phyloP scores from a whole-genome alignment of 345 rosid species.

The Eucalyptus caleyi region DNA sequence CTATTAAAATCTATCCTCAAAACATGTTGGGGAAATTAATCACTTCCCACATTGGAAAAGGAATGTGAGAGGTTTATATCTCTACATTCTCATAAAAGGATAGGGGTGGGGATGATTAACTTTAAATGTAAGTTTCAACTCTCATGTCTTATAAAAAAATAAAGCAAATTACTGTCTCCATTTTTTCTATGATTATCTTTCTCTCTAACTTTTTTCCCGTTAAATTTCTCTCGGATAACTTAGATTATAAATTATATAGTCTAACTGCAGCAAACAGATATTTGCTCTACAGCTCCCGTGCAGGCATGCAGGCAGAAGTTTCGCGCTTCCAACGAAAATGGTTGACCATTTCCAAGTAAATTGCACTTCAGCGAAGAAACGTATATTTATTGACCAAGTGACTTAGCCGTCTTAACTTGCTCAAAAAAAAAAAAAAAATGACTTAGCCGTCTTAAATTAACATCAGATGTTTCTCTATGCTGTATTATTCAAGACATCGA shows the following conservation, averaged over 20 bases:
- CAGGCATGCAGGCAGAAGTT: neutral
- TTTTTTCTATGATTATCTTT: neutral
- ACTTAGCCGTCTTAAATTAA: neutral
- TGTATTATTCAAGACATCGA: neutral
- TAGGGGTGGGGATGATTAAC: no score
- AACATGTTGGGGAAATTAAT: neutral
- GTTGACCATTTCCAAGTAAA: neutral
- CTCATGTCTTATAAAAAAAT: no score
- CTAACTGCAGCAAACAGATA: neutral
- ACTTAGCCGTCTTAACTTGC: neutral
- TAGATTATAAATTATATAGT: neutral
- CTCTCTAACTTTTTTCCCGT: neutral
- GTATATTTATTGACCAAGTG: neutral
- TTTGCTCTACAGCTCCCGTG: neutral
- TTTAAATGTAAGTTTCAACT: no score
- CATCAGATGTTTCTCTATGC: neutral
- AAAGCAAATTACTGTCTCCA: neutral
- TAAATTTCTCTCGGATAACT: neutral
- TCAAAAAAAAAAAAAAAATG: no score
- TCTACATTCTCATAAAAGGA: accelerated
- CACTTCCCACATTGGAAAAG: no score
- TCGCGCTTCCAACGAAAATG: neutral
- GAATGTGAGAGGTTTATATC: accelerated
- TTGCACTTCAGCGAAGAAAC: neutral
- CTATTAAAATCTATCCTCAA: neutral